Evolutionary conservation across 2,329 filamentous ascomycete genomes (phyloP).

Genomic region (Claviceps citrina): DNA sequence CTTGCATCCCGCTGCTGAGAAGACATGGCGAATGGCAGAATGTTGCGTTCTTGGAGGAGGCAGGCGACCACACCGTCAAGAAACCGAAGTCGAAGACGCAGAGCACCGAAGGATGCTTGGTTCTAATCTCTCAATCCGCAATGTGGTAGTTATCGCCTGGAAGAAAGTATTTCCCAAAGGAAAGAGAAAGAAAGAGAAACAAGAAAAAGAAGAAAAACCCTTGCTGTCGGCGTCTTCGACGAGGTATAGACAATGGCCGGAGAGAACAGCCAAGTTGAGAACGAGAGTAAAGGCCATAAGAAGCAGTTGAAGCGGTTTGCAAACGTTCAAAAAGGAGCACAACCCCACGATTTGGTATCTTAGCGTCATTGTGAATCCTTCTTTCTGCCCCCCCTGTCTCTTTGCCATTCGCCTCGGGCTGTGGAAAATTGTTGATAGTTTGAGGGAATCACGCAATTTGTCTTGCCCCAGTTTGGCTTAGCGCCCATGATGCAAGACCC

Average conservation of each 20-base stretch:
- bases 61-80: background rate
- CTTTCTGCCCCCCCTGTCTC: constrained; percentile 4
- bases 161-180: background rate
- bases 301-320: too few relatives aligned
- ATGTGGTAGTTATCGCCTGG: background rate
- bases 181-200: background rate
- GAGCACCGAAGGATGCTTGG: background rate
- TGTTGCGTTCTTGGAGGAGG: background rate
- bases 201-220: too few relatives aligned
- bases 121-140: background rate
- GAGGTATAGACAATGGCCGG: background rate
- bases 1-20: constrained; percentile 24
- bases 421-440: constrained; percentile 21
- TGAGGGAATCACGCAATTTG: constrained; percentile 26
- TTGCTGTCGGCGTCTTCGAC: background rate
- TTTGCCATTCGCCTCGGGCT: background rate
- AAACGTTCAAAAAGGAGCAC: too few relatives aligned
- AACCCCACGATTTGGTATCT: too few relatives aligned
- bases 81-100: background rate
- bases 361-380: too few relatives aligned
- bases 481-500: constrained; percentile 15
- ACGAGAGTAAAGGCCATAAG: too few relatives aligned
- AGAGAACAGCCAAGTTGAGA: background rate
- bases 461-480: constrained; percentile 18
- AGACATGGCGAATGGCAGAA: constrained; percentile 11